Evolutionary conservation across 805 yeast genomes (phyloP).

Genomic region (Metschnikowia arizonensis): DNA sequence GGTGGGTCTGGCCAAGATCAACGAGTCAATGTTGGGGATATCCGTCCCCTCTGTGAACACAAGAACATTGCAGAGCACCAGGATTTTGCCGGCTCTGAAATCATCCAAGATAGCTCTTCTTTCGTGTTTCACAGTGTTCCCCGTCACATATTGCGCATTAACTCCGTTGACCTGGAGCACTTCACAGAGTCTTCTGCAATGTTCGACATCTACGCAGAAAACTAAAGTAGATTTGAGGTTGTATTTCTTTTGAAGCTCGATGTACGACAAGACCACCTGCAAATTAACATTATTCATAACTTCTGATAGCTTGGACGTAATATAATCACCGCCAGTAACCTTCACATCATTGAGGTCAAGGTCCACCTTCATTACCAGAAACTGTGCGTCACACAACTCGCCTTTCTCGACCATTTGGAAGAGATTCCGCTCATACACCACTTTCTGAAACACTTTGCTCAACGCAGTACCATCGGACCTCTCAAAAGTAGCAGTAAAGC

Average conservation of each 20-base stretch:
- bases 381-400: slow-evolving; percentile 65
- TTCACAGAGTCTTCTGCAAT: slow-evolving; percentile 52
- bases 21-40: slow-evolving; percentile 80
- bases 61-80: slow-evolving; percentile 81
- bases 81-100: slow-evolving; percentile 58
- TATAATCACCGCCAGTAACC: slow-evolving; percentile 50
- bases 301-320: slow-evolving; percentile 44
- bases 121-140: slow-evolving; percentile 51
- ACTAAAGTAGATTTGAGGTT: slow-evolving; percentile 60
- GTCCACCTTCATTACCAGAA: slow-evolving; percentile 53
- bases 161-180: slow-evolving; percentile 57
- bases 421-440: slow-evolving; percentile 66
- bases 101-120: slow-evolving; percentile 51
- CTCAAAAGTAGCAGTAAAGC: slow-evolving; percentile 85
- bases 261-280: slow-evolving; percentile 51
- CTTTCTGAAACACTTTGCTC: slow-evolving; percentile 59
- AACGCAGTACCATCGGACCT: slow-evolving; percentile 68
- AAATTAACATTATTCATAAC: slow-evolving; percentile 58
- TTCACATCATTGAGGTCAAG: slow-evolving; percentile 39
- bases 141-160: slow-evolving; percentile 67
- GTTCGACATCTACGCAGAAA: slow-evolving; percentile 73
- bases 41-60: slow-evolving; percentile 95
- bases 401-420: slow-evolving; percentile 62
- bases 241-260: slow-evolving; percentile 31
- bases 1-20: slow-evolving; percentile 78